Base-by-base conservation (phyloP, 306 rosid species). In the Inga laurina region DNA sequence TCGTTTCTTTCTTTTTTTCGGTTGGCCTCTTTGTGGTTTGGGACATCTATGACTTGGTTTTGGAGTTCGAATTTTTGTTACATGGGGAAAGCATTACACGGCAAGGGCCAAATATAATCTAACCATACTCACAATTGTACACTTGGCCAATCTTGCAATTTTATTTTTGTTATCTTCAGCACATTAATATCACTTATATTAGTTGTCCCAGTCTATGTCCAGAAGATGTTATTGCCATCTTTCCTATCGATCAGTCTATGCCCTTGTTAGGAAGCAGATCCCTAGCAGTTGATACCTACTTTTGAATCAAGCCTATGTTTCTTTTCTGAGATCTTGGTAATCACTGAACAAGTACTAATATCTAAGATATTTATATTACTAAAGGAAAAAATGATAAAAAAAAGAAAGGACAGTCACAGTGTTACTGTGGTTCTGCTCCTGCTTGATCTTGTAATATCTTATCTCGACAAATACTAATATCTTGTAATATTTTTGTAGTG, bases 401-500 rank as follows among this genome's bases (percentile, higher is more conserved):
- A 59, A 59, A 59, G 14, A n/a, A 59, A 9, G 32, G 15, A 22
- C 32, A 59, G 32, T 10, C 7, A 22, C 32, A 59, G 32, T 10
- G 32, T 59, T 59, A n/a, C 30, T 56, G 30, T 56, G 64, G 64
- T 56, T 56, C 30, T 56, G 34, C 66, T 59, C 22, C 66, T 3
- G 66, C 66, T n/a, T 59, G 32, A 59, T 59, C 66, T 59, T 59
- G 66, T 59, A 10, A 59, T 22, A 59, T 22, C 34, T 59, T 22
- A 59, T 59, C 32, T 9, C 13, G 10, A 21, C 65, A n/a, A 59
- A 21, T 59, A 59, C 32, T 59, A 59, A 59, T 10, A 21, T 56
- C 27, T 19, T 21, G 62, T 56, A 19, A 19, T 18, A 56, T n/a
- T 75, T 72, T 78, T 88, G 86, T 93, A 93, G 98, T 94, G 98